Evolutionary conservation across 2,329 filamentous ascomycete species (phyloP), one percentile per base, ranked within the genome.

Genomic region (Phoma herbarum): DNA sequence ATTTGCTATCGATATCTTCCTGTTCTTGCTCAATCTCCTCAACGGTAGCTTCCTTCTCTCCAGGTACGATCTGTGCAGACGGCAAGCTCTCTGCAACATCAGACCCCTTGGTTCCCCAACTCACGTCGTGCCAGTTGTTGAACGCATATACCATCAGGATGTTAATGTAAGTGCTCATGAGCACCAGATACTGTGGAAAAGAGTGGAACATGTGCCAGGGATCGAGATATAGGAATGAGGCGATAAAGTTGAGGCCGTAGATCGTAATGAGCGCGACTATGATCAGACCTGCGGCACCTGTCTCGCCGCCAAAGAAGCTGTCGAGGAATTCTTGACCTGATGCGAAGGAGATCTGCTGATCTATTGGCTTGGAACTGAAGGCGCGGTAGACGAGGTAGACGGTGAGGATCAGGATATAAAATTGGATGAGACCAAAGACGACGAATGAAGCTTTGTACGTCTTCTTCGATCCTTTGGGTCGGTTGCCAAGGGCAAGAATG

Each of bases 201-300:
- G 93, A 97, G 76, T 94, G 94, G 83, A 97, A 96, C 94, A 97
- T 97, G 85, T 97, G 94, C 94, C 94, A 98, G 26, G 94, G 94
- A 78, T 98, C 94, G 68, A 97, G 84, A 81, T 97, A 97, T 79
- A 97, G 82, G 85, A 97, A 96, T 16, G 29, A 33, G 14, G 29
- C 29, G 11, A 33, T 33, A 6, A 33, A 33, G 29, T 33, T 33
- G 29, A 33, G 29, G 29, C 29, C 29, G 14, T 33, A 33, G 29
- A 33, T 33, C 29, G 29, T 33, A 14, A 33, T 33, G 12, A 33
- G 29, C 29, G 29, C 29, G 29, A 33, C 29, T 8, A 33, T 33
- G 29, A 33, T 33, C 4, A 33, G 29, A 33, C 29, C 29, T 3
- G 29, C 29, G 4, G 29, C 29, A n/a, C 84, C 84, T 4, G 89